Base-by-base conservation (phyloP, 2,329 filamentous ascomycete genomes). In the Thelonectria blattea region DNA sequence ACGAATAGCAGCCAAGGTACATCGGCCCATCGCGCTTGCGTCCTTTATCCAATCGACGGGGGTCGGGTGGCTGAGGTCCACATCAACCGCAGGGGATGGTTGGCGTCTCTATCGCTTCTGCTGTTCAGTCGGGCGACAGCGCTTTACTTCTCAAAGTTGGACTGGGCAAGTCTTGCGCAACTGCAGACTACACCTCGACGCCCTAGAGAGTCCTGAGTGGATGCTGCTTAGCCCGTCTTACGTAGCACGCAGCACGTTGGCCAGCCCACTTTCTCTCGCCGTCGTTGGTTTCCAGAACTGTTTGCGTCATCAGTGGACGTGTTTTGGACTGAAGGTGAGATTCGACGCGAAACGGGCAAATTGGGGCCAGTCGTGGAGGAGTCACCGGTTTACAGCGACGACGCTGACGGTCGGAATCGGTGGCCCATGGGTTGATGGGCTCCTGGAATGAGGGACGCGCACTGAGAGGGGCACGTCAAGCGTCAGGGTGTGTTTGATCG, bases 11-110 rank as follows among this genome's bases (percentile, higher is more conserved):
- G 17, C 24, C 47, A 34, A 48, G 14, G 46, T 42, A 52, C 47
- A 20, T 58, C 58, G 64, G 47, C 60, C 59, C 56, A 66, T 62
- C 52, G 65, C 58, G 56, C 65, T 65, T 68, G 52, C 41, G 43
- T 58, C 46, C 50, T 64, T 59, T 60, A 48, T 59, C 57, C 49
- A 60, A 58, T 58, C 34, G 61, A 63, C 39, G 52, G 60, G 49
- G 58, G 42, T 30, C 32, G 17, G 52, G 54, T 52, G 39, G 34
- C 41, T 18, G 53, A 52, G 60, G 39, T 57, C 63, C 63, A 64
- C 56, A 65, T 60, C 56, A 65, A 56, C 63, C 60, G 63, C 58
- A 64, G 58, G 37, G 37, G 52, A 53, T 54, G 57, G n/a, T n/a
- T n/a, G n/a, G 60, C 58, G 56, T 43, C 52, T 57, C 49, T 65